Base-by-base conservation (phyloP, 2,329 filamentous ascomycete species). In the Lanzia echinophila region DNA sequence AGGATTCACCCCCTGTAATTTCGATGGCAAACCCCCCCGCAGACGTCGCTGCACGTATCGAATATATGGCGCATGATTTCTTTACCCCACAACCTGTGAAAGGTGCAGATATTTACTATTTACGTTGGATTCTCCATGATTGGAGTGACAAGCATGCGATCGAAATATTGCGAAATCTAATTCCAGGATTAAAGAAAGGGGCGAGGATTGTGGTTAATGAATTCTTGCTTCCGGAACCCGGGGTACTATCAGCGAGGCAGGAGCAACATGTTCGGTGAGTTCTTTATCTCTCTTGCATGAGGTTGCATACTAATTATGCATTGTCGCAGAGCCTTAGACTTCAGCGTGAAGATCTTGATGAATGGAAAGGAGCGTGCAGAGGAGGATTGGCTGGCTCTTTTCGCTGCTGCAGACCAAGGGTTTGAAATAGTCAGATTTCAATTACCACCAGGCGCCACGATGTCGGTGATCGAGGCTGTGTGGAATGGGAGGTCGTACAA, bases 151-250 rank as follows among this genome's bases (percentile, higher is more conserved):
- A 44, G 6, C 12, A 51, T 36, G 17, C 11, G 6, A n/a, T 44
- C 15, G 6, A 28, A 34, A 50, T 50, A 24, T 6, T 50, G 10
- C 20, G 32, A n/a, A 20, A 24, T 12, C n/a, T 44, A 6, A 39
- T 51, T 13, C 48, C 48, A 33, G 48, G 38, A 32, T 17, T 51
- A 3, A 50, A 51, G 19, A 11, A 33, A 32, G 48, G 48, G 5
- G 7, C 38, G 6, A 51, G 17, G 39, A 36, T 44, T 15, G n/a
- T 51, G 3, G n/a, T 51, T 4, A 43, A 24, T 22, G 48, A 51
- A 11, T 13, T 41, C 7, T 19, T 34, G n/a, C 19, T 51, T 12
- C 48, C 48, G 2, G 20, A 44, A 22, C 32, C 39, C n/a, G 31
- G 32, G 17, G n/a, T 13, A 28, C 38, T 31, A 12, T 28, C 34